These are phyloP conservation scores for Entophlyctis helioformis DNA, from an alignment of 192 early-diverging fungal species.

Conservation along the genomic window DNA sequence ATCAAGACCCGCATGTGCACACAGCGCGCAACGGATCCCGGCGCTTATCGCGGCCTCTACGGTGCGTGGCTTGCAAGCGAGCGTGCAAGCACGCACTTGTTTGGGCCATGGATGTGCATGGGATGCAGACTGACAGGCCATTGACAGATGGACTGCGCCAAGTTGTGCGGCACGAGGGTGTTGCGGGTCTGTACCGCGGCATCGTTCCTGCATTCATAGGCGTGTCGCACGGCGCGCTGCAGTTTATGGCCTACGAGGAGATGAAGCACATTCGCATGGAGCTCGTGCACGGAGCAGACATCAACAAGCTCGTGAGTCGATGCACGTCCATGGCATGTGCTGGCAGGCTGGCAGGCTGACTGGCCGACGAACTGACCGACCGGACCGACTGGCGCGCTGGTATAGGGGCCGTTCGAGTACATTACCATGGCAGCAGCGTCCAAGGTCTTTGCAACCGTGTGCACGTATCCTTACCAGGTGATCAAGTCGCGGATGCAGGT, in stretches of 20 bases:
- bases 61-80: slow-evolving; percentile 1
- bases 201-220: slow-evolving; percentile 84
- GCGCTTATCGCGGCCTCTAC: slow-evolving; percentile 23
- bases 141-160: slow-evolving; percentile 56
- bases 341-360: too few relatives aligned
- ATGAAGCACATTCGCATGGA: slow-evolving; percentile 65
- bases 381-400: too few relatives aligned
- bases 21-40: slow-evolving; percentile 23
- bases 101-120: slow-evolving; percentile 34
- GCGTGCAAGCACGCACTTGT: slow-evolving; percentile 49
- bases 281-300: not conserved
- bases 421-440: slow-evolving; percentile 74
- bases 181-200: slow-evolving; percentile 80
- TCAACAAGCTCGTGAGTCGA: too few relatives aligned
- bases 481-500: slow-evolving; percentile 72
- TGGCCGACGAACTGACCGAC: too few relatives aligned
- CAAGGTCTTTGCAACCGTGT: slow-evolving; percentile 74
- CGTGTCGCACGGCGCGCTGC: slow-evolving; percentile 90
- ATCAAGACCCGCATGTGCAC: slow-evolving; percentile 82
- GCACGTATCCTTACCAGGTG: slow-evolving; percentile 92
- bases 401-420: slow-evolving; percentile 53
- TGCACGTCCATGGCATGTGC: too few relatives aligned
- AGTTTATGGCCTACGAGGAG: slow-evolving; percentile 98
- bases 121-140: not conserved
- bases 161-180: slow-evolving; percentile 65